Evolutionary conservation across 768 basidiomycete species (phyloP), one percentile per base, ranked within the genome.

Genomic region (Termitomyces sp.): DNA sequence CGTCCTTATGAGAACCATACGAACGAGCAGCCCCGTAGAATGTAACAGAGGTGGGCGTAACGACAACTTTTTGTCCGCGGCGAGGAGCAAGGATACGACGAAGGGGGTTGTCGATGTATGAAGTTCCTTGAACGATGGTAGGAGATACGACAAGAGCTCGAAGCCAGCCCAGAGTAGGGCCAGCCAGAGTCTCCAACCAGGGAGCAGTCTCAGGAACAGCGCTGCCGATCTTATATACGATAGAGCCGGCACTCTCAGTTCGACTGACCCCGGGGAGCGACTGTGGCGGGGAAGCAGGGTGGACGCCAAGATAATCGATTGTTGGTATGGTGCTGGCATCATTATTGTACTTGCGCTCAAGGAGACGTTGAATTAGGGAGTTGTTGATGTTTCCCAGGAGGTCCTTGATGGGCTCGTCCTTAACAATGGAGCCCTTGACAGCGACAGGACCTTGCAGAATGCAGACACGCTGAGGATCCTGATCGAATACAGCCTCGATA

Each of bases 371-470:
- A 51, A 91, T 83, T 52, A 99, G 89, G 15, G 76, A 73, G 15
- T 81, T 72, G 63, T 92, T 88, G 71, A 98, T 88, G 71, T 88
- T 89, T 50, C 92, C 94, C 47, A 99, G 82, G 51, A 99, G 77
- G 29, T 96, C 90, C 63, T 88, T 90, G 69, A 98, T 88, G 7
- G 97, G 94, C 70, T 96, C 93, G 64, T 99, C 94, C 71, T 94
- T 96, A 64, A 85, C 76, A 39, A 76, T 84, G 9, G 92, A 85
- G 71, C 93, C 86, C 70, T 91, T 94, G 57, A 84, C 93, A 1
- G 97, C 94, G 47, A 99, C 89, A 13, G 97, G 97, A 20, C 97
- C 97, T 73, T 97, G 94, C 50, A 99, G 83, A 63, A 99, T 96
- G 66, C 94, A 96, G 25, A 98, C 95, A 58, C 97, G 89, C 70